Evolutionary conservation across 108 stramenopile genomes (phyloP).

Genomic region (Nitzschia sp.): DNA sequence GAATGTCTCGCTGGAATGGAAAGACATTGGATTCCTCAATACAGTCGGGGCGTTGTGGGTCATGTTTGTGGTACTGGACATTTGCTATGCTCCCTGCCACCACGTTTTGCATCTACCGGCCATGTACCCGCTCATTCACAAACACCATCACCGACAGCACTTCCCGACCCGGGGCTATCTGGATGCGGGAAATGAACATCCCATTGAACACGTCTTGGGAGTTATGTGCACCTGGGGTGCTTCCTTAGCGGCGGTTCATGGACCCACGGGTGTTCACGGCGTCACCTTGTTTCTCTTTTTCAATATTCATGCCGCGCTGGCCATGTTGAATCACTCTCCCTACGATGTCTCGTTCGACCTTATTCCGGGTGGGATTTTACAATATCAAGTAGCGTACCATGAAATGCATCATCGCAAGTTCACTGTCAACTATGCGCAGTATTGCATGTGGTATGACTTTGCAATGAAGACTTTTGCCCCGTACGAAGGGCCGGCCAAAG

Average conservation of each 20-base stretch:
- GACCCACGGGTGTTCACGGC: constrained; percentile 56
- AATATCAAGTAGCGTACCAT: constrained; percentile 80
- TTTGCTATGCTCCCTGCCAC: constrained; percentile 84
- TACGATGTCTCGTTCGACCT: constrained; percentile 60
- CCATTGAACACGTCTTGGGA: constrained; percentile 86
- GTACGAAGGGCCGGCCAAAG: constrained; percentile 65
- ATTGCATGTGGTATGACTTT: constrained; percentile 89
- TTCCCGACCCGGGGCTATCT: constrained; percentile 87
- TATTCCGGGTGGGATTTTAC: constrained; percentile 51
- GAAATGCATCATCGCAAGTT: constrained; percentile 95
- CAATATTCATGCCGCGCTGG: constrained; percentile 73
- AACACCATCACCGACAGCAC: constrained; percentile 95
- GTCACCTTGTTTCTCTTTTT: constrained; percentile 58
- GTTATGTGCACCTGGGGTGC: constrained; percentile 56
- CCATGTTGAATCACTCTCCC: constrained; percentile 76
- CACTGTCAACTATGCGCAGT: constrained; percentile 91
- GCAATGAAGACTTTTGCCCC: constrained; percentile 69
- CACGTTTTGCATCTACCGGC: constrained; percentile 76
- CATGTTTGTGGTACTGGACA: constrained; percentile 84
- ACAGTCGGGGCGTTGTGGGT: constrained; percentile 71
- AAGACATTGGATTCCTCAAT: constrained; percentile 58
- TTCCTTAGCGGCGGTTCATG: constrained; percentile 38
- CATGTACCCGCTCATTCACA: constrained; percentile 88
- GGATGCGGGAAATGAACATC: constrained; percentile 95
- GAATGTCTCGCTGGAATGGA: constrained; percentile 35